These are phyloP conservation scores for Cyphellophora attinorum DNA, from an alignment of 2,329 filamentous ascomycete genomes.

Conservation along the genomic window DNA sequence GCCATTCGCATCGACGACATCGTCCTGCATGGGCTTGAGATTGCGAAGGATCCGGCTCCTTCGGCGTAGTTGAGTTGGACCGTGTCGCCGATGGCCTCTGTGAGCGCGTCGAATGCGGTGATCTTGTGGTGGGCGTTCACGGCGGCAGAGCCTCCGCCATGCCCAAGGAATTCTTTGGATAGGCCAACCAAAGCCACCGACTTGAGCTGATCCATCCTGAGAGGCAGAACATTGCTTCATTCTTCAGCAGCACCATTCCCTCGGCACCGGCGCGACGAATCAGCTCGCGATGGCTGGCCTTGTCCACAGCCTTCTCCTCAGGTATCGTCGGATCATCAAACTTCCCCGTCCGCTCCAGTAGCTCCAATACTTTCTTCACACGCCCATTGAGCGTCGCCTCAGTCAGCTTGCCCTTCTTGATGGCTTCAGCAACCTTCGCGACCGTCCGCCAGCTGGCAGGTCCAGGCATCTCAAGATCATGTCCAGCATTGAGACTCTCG, in stretches of 20 bases:
- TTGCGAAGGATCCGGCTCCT: conserved; percentile 39
- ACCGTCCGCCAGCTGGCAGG: conserved; percentile 32
- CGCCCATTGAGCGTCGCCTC: conserved; percentile 48
- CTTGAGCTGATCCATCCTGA: conserved; percentile 35
- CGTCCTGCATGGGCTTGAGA: conserved; percentile 34
- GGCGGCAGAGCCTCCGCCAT: conserved; percentile 57
- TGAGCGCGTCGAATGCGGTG: conserved; percentile 35
- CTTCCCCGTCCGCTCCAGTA: conserved; percentile 49
- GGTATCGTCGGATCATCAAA: conserved; percentile 47
- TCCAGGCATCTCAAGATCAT: conserved; percentile 40
- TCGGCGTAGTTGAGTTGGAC: conserved; percentile 29
- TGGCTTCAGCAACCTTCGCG: conserved; percentile 30
- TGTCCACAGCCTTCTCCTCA: conserved; percentile 46
- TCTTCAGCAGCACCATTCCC: conserved; percentile 61
- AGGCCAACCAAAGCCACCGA: conserved; percentile 46
- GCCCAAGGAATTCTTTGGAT: conserved; percentile 37
- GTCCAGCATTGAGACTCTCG: conserved; percentile 34
- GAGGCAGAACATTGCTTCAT: conserved; percentile 51
- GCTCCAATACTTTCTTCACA: conserved; percentile 47
- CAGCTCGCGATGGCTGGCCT: conserved; percentile 52
- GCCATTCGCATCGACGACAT: no score
- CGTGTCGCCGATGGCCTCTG: conserved; percentile 12
- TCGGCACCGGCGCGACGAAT: conserved; percentile 60
- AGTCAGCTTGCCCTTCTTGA: conserved; percentile 47
- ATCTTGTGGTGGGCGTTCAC: conserved; percentile 34